Evolutionary conservation across 2,329 filamentous ascomycete genomes (phyloP), one percentile per base, ranked within the genome.

Genomic region (Epichloe sylvatica): DNA sequence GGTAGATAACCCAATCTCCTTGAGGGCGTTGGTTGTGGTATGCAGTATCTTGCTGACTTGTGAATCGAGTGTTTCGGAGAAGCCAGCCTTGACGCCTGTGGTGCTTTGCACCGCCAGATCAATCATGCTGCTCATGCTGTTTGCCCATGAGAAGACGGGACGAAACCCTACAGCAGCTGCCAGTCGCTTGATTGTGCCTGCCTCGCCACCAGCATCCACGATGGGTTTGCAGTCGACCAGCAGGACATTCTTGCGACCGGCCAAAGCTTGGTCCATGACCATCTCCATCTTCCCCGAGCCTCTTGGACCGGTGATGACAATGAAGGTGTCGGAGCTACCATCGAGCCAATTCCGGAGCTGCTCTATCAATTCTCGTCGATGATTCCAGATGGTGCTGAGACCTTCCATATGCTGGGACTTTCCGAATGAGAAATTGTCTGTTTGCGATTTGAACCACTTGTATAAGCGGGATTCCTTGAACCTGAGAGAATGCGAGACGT

Each of bases 71-170:
- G 89, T 96, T 63, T 96, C 91, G 0, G 87, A 94, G 62, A 97
- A 95, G 7, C 90, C 90, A 5, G 89, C 86, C 67, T 97, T 96
- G 51, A 94, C 86, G 12, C 91, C 91, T 19, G 91, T 94, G 12
- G 92, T 92, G 57, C 90, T 86, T 64, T 96, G 91, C 1, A 92
- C 87, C 21, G 91, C 92, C 37, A 97, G 77, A 58, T 97, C 92
- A 55, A 95, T 74, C 68, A 96, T 79, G 63, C 89, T 94, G 67
- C 86, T 94, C 56, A 97, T 80, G 60, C 82, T 95, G 66, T 97
- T 96, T 68, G 94, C 85, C 86, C 90, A 97, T 0, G 87, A 94
- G 64, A 98, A 98, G 0, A 98, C 81, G 0, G 92, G 92, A 8
- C 86, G 76, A 62, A 96, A 97, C 8, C 92, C 91, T 45, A 97